These are phyloP conservation scores for Urochloa ruziziensis DNA, from an alignment of 176 grass and related monocot genomes.

Conservation along the genomic window DNA sequence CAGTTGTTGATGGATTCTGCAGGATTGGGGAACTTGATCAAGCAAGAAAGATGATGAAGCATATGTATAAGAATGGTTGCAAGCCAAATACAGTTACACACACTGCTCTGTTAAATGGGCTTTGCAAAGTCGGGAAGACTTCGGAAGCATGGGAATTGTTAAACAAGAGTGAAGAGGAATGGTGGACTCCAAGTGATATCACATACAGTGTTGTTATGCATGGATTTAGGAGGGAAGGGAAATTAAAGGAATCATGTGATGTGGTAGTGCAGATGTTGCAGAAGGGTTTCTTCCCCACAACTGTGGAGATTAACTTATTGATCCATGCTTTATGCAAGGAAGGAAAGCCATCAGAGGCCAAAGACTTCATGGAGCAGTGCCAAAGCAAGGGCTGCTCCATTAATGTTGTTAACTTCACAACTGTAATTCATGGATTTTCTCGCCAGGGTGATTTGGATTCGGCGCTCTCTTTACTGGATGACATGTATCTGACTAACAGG, in stretches of 20 bases:
- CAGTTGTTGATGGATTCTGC: constrained; percentile 90
- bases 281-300: constrained; percentile 80
- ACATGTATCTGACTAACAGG: constrained; percentile 92
- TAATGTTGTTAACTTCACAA: constrained; percentile 96
- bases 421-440: constrained; percentile 93
- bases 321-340: constrained; percentile 79
- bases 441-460: constrained; percentile 72
- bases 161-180: constrained; percentile 78
- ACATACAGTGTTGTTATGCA: constrained; percentile 92
- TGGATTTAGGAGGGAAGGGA: constrained; percentile 88
- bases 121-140: constrained; percentile 74
- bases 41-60: constrained; percentile 74
- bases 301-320: constrained; percentile 84
- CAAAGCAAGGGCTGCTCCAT: constrained; percentile 80
- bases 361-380: constrained; percentile 88
- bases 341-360: constrained; percentile 60
- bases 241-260: constrained; percentile 79
- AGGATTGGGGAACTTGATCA: constrained; percentile 70
- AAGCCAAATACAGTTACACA: constrained; percentile 92
- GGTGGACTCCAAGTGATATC: constrained; percentile 84
- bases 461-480: constrained; percentile 83
- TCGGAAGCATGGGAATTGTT: constrained; percentile 79
- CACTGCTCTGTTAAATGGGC: constrained; percentile 83
- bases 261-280: constrained; percentile 78
- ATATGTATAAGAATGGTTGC: constrained; percentile 75